Conservation (phyloP, 345 rosid species). For the Gynandropsis gynandra region DNA sequence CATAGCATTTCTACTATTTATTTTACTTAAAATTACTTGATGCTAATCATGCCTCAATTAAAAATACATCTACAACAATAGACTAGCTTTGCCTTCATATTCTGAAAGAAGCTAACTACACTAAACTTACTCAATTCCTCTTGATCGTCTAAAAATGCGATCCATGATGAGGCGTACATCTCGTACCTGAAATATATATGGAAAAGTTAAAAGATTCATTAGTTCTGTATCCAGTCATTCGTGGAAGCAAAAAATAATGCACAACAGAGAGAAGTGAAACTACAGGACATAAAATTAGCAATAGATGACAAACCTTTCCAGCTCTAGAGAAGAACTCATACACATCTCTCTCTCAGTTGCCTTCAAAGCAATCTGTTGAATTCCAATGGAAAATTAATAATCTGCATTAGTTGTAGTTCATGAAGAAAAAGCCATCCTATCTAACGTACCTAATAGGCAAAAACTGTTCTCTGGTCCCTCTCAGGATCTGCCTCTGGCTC, state of each 20-base stretch:
- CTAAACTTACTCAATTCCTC: conserved; percentile 77
- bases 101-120: neutral
- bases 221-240: neutral
- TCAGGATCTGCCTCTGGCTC: conserved; percentile 98
- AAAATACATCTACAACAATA: neutral
- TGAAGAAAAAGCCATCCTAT: conserved; percentile 8
- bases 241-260: neutral
- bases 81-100: neutral
- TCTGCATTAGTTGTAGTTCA: conserved; percentile 10
- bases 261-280: too few relatives aligned
- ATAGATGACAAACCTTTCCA: conserved; percentile 66
- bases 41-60: conserved; percentile 7
- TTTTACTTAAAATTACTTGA: neutral
- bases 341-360: conserved; percentile 89
- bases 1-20: neutral
- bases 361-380: conserved; percentile 69
- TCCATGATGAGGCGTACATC: conserved; percentile 98
- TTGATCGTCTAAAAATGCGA: conserved; percentile 91
- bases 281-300: conserved; percentile 8
- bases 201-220: conserved; percentile 2
- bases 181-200: conserved; percentile 56
- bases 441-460: conserved; percentile 79
- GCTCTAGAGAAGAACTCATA: conserved; percentile 95
- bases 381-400: conserved; percentile 5
- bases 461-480: conserved; percentile 97